Evolutionary conservation across 495 filamentous ascomycete genomes (phyloP), one percentile per base, ranked within the genome.

Genomic region (Penicillium samsonianum): DNA sequence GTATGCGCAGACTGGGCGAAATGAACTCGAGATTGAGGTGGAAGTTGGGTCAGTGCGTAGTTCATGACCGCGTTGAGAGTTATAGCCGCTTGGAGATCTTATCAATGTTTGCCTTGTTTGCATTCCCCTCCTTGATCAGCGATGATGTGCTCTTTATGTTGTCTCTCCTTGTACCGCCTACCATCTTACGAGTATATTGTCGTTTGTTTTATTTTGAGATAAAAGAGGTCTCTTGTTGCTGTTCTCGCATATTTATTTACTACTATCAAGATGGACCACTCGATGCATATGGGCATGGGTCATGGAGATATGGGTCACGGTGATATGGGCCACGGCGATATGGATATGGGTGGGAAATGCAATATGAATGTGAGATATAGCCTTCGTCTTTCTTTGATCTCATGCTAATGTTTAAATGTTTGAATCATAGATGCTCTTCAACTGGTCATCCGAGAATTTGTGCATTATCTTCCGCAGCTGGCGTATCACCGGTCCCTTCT

Each of bases 401-500:
- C 37, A 56, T 35, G 43, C 56, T 55, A 46, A 53, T 35, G 2
- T n/a, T 44, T 19, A 5, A 28, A 17, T 17, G 8, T 22, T 1
- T 33, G 30, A 16, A n/a, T 28, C 17, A 14, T 59, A 95, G 90
- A 98, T 96, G 93, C 84, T 97, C 33, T 98, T 98, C 74, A 98
- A 91, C 50, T 98, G 94, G 95, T 82, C 89, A 64, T 92, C 91
- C 17, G 79, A 83, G 44, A 84, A 97, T 73, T 89, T 98, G 57
- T 98, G 94, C 81, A 92, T 98, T 67, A 81, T 98, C 73, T 98
- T 97, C 80, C 85, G 80, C 61, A 83, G 85, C 75, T 98, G 94
- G 94, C 94, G 87, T 67, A 77, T 98, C 71, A 82, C 76, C 50
- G 85, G 84, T 40, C 84, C 84, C n/a, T 56, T 80, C 23, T 84